phyloP scores from a whole-genome alignment of 2,329 filamentous ascomycete genomes.

The Lecanicillium sp. region DNA sequence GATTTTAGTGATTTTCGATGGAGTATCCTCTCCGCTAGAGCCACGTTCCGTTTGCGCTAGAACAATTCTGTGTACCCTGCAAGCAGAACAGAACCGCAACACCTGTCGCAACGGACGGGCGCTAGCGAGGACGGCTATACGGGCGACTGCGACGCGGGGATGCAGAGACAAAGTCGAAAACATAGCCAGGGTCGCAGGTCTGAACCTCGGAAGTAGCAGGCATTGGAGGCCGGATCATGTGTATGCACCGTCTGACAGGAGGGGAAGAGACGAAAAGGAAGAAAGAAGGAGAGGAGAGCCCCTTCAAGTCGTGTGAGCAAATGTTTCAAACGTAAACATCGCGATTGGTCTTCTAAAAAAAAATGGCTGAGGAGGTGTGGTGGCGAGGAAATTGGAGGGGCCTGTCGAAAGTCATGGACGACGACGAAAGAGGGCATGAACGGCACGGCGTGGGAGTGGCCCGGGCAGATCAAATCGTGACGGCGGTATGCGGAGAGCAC shows the following conservation, averaged over 20 bases:
- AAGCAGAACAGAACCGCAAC: background rate
- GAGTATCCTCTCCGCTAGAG: background rate
- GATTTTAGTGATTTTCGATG: background rate
- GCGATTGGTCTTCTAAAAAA: slow-evolving; percentile 10
- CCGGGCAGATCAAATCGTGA: slow-evolving; percentile 4
- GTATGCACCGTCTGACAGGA: slow-evolving; percentile 3
- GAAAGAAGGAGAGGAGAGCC: background rate
- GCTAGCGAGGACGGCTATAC: background rate
- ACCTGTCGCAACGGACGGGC: background rate
- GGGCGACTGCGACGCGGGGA: slow-evolving; percentile 2
- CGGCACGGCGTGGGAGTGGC: background rate
- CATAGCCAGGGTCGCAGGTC: background rate
- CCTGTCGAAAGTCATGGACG: too few relatives aligned
- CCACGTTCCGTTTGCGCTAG: background rate
- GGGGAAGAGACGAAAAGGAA: background rate
- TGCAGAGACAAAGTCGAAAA: background rate
- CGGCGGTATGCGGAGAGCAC: slow-evolving; percentile 3
- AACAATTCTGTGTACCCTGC: background rate
- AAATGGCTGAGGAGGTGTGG: background rate
- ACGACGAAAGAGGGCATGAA: too few relatives aligned
- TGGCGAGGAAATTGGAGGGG: slow-evolving; percentile 10
- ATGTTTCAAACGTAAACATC: slow-evolving; percentile 9
- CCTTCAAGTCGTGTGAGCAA: slow-evolving; percentile 9
- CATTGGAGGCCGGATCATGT: background rate
- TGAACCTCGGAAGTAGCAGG: slow-evolving; percentile 9